These are phyloP conservation scores for Xanthoconium purpureum DNA, from an alignment of 768 basidiomycete genomes.

Conservation along the genomic window DNA sequence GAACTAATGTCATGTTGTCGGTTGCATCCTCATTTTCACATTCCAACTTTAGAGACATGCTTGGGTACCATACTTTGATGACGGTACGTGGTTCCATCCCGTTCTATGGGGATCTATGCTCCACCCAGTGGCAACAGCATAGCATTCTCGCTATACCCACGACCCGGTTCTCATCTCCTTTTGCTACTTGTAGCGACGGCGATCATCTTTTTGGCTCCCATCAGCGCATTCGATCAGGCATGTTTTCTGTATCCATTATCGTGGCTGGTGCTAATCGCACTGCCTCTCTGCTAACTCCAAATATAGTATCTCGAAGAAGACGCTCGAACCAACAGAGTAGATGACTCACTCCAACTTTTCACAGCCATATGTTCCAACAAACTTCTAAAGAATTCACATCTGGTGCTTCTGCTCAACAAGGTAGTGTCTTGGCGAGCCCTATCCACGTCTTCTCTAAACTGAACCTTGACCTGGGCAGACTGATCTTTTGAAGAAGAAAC, in stretches of 20 bases:
- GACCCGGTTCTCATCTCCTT: conserved; percentile 7
- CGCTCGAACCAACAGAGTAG: conserved; percentile 70
- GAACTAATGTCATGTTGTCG: conserved; percentile 6
- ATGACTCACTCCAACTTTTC: conserved; percentile 80
- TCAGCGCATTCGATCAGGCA: conserved; percentile 86
- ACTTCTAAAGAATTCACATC: conserved; percentile 66
- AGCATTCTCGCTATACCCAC: conserved; percentile 15
- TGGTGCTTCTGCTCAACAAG: conserved; percentile 80
- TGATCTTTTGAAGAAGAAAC: conserved; percentile 70
- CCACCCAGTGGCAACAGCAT: conserved; percentile 14
- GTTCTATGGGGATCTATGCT: conserved; percentile 2
- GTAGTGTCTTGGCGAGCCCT: conserved; percentile 33
- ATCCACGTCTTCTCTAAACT: background rate
- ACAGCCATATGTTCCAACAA: conserved; percentile 72
- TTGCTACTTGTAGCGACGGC: conserved; percentile 55
- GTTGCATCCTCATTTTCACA: conserved; percentile 11
- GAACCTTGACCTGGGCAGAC: conserved; percentile 39
- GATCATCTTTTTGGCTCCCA: conserved; percentile 83
- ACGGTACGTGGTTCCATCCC: conserved; percentile 47
- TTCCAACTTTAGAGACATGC: conserved; percentile 55
- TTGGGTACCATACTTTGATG: conserved; percentile 85
- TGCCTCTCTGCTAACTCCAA: conserved; percentile 6
- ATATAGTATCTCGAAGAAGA: conserved; percentile 79
- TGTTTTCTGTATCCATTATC: conserved; percentile 10
- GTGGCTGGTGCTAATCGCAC: conserved; percentile 6